phyloP scores from a whole-genome alignment of 306 rosid species.

The cucumber (Cucumis sativus) region DNA sequence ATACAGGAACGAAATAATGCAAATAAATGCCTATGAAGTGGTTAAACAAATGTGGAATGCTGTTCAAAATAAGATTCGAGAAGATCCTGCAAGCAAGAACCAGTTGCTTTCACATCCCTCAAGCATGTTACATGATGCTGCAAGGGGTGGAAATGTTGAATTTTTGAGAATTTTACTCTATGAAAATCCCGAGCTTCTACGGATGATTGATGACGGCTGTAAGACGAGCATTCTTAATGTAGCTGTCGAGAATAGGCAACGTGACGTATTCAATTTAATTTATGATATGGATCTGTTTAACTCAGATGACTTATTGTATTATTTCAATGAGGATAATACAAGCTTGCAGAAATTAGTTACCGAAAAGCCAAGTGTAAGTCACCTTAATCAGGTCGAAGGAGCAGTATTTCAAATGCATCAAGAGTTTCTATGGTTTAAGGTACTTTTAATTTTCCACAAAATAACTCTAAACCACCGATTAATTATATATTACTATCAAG shows the following conservation, averaged over 20 bases:
- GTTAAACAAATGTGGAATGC: conserved; percentile 4
- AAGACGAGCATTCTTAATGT: conserved; percentile 3
- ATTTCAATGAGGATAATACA: neutral
- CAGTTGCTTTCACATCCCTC: neutral
- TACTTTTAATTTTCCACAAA: neutral
- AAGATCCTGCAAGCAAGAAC: too few species aligned
- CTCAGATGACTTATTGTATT: neutral
- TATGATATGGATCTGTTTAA: conserved; percentile 2
- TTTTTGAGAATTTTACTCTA: conserved; percentile 3
- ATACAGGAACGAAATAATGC: neutral
- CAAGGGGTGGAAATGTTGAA: conserved; percentile 16
- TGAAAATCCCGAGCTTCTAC: too few species aligned
- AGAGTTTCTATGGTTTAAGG: conserved; percentile 20
- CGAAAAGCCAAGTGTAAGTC: neutral
- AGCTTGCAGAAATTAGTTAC: conserved; percentile 7
- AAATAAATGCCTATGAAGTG: neutral
- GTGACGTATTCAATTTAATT: conserved; percentile 5
- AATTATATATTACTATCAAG: too few species aligned
- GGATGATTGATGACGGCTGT: too few species aligned
- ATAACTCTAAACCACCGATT: too few species aligned
- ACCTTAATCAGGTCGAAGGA: neutral
- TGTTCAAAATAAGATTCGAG: neutral
- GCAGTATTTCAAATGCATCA: neutral
- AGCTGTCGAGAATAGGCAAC: conserved; percentile 12
- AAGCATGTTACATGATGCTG: conserved; percentile 3